Conservation (phyloP, 495 filamentous ascomycete genomes). For the Astrothelium macrocarpum region DNA sequence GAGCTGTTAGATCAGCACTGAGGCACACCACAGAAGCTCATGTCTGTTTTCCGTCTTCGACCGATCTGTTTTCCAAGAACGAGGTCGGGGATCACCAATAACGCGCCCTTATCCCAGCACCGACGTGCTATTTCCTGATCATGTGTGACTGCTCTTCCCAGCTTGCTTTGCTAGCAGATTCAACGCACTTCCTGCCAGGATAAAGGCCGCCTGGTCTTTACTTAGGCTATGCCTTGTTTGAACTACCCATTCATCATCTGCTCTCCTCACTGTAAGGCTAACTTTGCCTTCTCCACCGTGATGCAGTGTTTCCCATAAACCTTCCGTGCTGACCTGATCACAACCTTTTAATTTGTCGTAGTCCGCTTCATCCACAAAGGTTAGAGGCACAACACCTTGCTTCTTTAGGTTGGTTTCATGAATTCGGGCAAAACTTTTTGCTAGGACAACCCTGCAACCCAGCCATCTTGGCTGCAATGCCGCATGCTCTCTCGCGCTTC, state of each 20-base stretch:
- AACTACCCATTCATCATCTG: slow-evolving; percentile 51
- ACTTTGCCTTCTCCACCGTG: slow-evolving; percentile 76
- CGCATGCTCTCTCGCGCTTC: slow-evolving; percentile 88
- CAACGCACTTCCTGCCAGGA: slow-evolving; percentile 87
- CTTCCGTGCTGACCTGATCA: slow-evolving; percentile 71
- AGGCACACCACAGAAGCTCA: too few species aligned
- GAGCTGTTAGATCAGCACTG: too few species aligned
- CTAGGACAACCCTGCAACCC: slow-evolving; percentile 75
- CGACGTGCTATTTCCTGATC: slow-evolving; percentile 31
- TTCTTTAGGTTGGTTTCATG: slow-evolving; percentile 99
- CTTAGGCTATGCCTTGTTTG: slow-evolving; percentile 69
- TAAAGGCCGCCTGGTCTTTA: slow-evolving; percentile 79
- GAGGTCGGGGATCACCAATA: too few species aligned
- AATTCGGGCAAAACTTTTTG: slow-evolving; percentile 90
- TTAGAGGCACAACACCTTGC: slow-evolving; percentile 90
- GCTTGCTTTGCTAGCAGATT: slow-evolving; percentile 65
- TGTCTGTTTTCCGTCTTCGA: too few species aligned
- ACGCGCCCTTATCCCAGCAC: too few species aligned
- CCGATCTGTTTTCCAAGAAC: too few species aligned
- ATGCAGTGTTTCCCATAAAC: slow-evolving; percentile 69
- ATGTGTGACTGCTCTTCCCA: slow-evolving; percentile 34
- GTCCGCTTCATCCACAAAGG: slow-evolving; percentile 75
- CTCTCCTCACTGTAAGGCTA: slow-evolving; percentile 48
- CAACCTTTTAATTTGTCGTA: slow-evolving; percentile 75
- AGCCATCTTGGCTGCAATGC: slow-evolving; percentile 94